These are phyloP conservation scores for Eutrema heterophyllum DNA, from an alignment of 345 rosid genomes.

Conservation along the genomic window DNA sequence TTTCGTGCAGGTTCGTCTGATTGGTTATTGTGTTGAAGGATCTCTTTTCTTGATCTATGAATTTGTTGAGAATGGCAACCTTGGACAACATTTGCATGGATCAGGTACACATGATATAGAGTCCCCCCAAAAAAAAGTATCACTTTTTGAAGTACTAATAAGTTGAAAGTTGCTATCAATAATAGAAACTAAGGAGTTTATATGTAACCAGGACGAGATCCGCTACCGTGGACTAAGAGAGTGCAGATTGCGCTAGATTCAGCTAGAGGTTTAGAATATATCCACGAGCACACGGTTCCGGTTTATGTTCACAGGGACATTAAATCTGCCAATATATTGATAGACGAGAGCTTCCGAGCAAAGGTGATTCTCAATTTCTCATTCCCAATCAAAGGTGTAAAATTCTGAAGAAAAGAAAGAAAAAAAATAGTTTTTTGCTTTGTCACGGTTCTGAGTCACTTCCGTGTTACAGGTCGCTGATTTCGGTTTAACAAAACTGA, in stretches of 20 bases:
- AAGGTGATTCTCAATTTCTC: conserved; percentile 46
- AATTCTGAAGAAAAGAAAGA: not conserved
- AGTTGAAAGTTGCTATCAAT: not conserved
- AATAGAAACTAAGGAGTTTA: not conserved
- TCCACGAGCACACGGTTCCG: conserved; percentile 98
- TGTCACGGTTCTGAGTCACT: not conserved
- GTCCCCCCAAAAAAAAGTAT: too few relatives aligned
- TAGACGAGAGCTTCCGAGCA: conserved; percentile 77
- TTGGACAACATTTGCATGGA: conserved; percentile 89
- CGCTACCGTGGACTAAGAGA: conserved; percentile 75
- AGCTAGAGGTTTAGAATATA: conserved; percentile 96
- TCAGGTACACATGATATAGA: conserved; percentile 38
- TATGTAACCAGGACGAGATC: conserved; percentile 56
- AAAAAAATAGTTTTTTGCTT: not conserved
- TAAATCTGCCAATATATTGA: conserved; percentile 90
- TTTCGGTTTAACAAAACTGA: conserved; percentile 87
- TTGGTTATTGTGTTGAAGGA: conserved; percentile 93
- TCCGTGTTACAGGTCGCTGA: conserved; percentile 69
- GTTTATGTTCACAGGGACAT: conserved; percentile 96
- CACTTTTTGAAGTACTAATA: too few relatives aligned
- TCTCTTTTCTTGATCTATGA: conserved; percentile 90
- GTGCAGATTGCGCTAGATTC: conserved; percentile 98
- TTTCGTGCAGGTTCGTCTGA: conserved; percentile 65
- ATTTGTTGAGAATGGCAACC: conserved; percentile 86
- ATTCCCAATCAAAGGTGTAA: not conserved